These are phyloP conservation scores for Colletotrichum liaoningense DNA, from an alignment of 2,329 filamentous ascomycete species.

Conservation along the genomic window DNA sequence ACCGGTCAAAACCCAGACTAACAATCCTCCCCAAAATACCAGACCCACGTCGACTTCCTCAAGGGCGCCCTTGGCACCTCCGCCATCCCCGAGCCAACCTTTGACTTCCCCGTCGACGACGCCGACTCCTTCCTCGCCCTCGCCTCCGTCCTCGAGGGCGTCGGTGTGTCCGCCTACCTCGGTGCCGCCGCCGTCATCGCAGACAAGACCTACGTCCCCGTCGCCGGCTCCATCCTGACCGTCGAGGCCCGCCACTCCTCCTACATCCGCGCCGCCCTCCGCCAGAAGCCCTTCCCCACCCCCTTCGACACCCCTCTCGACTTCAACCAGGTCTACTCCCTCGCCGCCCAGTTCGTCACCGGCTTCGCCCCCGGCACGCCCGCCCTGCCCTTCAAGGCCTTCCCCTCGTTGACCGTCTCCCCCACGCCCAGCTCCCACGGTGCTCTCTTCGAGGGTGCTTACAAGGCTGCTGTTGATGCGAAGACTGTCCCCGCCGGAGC, in stretches of 20 bases:
- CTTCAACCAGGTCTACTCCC: conserved; percentile 70
- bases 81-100: conserved; percentile 53
- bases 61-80: conserved; percentile 57
- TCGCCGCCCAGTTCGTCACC: conserved; percentile 72
- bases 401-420: conserved; percentile 58
- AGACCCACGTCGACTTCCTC: conserved; percentile 68
- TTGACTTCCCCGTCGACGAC: conserved; percentile 67
- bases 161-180: conserved; percentile 73
- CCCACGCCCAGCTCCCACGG: conserved; percentile 39
- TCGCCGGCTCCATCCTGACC: conserved; percentile 72
- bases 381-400: conserved; percentile 69
- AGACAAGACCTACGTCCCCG: conserved; percentile 67
- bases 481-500: conserved; percentile 12
- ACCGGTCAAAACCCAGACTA: neutral
- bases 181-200: conserved; percentile 70
- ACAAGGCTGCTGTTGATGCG: conserved; percentile 36
- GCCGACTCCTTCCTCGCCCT: conserved; percentile 70
- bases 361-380: conserved; percentile 66
- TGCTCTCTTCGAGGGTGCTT: conserved; percentile 41
- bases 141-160: conserved; percentile 72
- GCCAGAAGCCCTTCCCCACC: conserved; percentile 65
- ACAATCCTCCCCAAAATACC: neutral
- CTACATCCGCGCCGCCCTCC: conserved; percentile 65
- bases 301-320: conserved; percentile 70
- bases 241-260: conserved; percentile 74